Evolutionary conservation across 768 basidiomycete genomes (phyloP).

Genomic region (Fibroporia radiculosa): DNA sequence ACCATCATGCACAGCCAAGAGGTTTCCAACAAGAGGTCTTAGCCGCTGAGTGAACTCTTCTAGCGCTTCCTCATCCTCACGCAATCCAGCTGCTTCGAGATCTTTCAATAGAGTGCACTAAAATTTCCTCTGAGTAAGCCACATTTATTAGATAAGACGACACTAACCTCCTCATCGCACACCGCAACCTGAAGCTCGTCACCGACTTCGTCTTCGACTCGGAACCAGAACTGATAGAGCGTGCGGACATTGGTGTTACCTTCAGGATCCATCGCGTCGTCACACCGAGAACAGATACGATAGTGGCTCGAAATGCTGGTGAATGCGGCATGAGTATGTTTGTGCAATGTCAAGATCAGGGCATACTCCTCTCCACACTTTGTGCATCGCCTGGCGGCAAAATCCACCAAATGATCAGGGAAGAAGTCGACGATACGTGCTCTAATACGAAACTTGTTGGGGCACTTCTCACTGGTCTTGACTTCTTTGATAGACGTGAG

Average conservation of each 20-base stretch:
- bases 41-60: slow-evolving; percentile 33
- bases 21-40: slow-evolving; percentile 38
- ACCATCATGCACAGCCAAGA: slow-evolving; percentile 32
- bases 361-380: slow-evolving; percentile 46
- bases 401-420: slow-evolving; percentile 42
- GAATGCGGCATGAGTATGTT: neutral
- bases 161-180: slow-evolving; percentile 37
- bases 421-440: slow-evolving; percentile 50
- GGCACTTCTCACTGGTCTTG: slow-evolving; percentile 5
- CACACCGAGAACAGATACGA: slow-evolving; percentile 40
- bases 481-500: slow-evolving; percentile 4
- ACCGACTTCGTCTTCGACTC: slow-evolving; percentile 43
- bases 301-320: slow-evolving; percentile 37
- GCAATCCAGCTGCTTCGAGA: slow-evolving; percentile 36
- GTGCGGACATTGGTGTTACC: slow-evolving; percentile 30
- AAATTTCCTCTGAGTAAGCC: slow-evolving; percentile 9
- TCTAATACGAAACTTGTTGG: slow-evolving; percentile 33
- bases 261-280: slow-evolving; percentile 40
- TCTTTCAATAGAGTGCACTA: slow-evolving; percentile 30
- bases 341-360: neutral
- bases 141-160: neutral
- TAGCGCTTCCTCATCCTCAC: slow-evolving; percentile 30
- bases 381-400: slow-evolving; percentile 40
- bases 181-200: slow-evolving; percentile 37
- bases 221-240: slow-evolving; percentile 41